Base-by-base conservation (phyloP, 2,329 filamentous ascomycete genomes). In the Neoarthrinium moseri region DNA sequence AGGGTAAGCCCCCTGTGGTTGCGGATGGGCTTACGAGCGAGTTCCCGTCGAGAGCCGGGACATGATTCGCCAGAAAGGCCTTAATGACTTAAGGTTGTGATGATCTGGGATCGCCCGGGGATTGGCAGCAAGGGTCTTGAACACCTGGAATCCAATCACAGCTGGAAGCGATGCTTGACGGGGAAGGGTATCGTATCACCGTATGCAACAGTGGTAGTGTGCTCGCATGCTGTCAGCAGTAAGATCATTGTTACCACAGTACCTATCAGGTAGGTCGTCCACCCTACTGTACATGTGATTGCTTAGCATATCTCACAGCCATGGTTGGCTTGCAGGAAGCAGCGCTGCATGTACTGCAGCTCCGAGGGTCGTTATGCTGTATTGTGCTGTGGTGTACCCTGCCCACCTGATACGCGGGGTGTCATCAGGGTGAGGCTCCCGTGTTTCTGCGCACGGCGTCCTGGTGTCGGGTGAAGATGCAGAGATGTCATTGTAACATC, bases 51-150 rank as follows among this genome's bases (percentile, higher is more conserved):
- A n/a, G n/a, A n/a, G n/a, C n/a, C n/a, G n/a, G n/a, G n/a, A n/a
- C n/a, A n/a, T n/a, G n/a, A n/a, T n/a, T n/a, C n/a, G n/a, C n/a
- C n/a, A n/a, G n/a, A n/a, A 32, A 17, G 6, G 5, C 29, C 21
- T n/a, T n/a, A 21, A 20, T 13, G 17, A 17, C 18, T 32, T 32
- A 43, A 33, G 27, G 39, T 34, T 43, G 29, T 32, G 39, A 39
- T 23, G 15, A 29, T 29, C 26, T 29, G 36, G 36, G 36, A 30
- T 43, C 39, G 39, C 33, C 39, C 39, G 29, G 39, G 39, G 29
- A 43, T 32, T n/a, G 10, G 17, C 35, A 15, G 35, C 35, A 20
- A 18, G 35, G 35, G 18, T 37, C n/a, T n/a, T n/a, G n/a, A n/a
- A n/a, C n/a, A n/a, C n/a, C n/a, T n/a, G n/a, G n/a, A n/a, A n/a